A percentile compares a stretch with the other conserved stretches of the same genome.
Evolutionary conservation across 2,329 filamentous ascomycete genomes (phyloP).

Genomic region (Hawksworthiomyces lignivorus): DNA sequence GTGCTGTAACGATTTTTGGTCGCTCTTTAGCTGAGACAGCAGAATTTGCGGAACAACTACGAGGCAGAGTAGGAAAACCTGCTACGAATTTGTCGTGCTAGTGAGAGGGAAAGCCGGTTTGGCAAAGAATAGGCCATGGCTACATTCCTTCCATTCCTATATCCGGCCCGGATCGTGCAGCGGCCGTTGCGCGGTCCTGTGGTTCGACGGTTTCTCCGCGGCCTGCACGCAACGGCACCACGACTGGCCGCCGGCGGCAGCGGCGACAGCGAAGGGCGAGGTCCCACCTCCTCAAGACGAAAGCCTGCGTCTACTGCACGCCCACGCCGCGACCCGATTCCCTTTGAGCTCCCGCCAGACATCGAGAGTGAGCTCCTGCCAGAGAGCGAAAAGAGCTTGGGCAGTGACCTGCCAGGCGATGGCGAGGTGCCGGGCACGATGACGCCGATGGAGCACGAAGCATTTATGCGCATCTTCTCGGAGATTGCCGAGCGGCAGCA

Average conservation of each 20-base stretch:
- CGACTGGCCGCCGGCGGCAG: not conserved
- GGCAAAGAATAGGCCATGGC: conserved; percentile 36
- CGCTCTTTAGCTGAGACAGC: no score
- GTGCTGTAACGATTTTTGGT: no score
- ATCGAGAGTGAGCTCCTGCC: conserved; percentile 23
- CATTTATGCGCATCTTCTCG: conserved; percentile 49
- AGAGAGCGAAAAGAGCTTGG: conserved; percentile 15
- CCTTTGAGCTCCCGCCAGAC: conserved; percentile 40
- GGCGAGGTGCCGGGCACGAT: conserved; percentile 38
- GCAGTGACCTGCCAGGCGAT: conserved; percentile 1
- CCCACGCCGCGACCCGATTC: conserved; percentile 32
- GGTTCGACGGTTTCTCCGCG: conserved; percentile 20
- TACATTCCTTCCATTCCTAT: conserved; percentile 58
- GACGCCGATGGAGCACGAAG: conserved; percentile 43
- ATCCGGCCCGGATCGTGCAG: conserved; percentile 60
- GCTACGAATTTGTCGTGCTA: no score
- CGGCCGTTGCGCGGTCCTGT: conserved; percentile 22
- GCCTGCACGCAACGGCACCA: conserved; percentile 18
- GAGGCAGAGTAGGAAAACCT: no score
- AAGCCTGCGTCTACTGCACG: not conserved
- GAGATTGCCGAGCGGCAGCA: conserved; percentile 37
- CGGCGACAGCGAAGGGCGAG: not conserved
- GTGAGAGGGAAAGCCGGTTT: no score
- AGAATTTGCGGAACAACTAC: no score
- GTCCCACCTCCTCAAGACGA: not conserved